Conservation (phyloP, 345 rosid genomes). For the Balakata baccata region DNA sequence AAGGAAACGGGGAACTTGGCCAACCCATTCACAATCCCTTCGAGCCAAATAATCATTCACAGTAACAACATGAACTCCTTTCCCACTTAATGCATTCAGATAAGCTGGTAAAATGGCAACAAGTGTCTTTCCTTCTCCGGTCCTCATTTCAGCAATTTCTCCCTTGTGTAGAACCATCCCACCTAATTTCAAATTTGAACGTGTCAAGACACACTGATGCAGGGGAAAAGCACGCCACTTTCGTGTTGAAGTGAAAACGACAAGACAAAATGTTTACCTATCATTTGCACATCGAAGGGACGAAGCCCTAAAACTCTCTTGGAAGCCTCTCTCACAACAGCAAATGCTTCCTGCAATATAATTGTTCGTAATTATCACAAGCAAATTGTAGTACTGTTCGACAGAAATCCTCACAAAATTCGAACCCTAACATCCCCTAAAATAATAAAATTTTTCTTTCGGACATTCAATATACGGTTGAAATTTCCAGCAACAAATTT, state of each 20-base stretch:
- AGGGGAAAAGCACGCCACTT: background rate
- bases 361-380: background rate
- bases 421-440: too few species aligned
- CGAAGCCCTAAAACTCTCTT: conserved; percentile 85
- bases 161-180: conserved; percentile 98
- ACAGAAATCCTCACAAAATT: too few species aligned
- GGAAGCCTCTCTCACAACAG: conserved; percentile 91
- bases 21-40: conserved; percentile 99
- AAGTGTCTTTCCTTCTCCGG: conserved; percentile 99
- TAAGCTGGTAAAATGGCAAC: conserved; percentile 95
- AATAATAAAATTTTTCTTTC: background rate
- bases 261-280: conserved; percentile 42
- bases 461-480: background rate
- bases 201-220: background rate
- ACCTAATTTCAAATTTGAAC: conserved; percentile 42
- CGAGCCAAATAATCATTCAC: conserved; percentile 95
- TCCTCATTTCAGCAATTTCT: conserved; percentile 96
- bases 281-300: conserved; percentile 88
- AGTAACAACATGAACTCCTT: conserved; percentile 96
- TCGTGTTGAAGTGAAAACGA: background rate
- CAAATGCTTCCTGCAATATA: conserved; percentile 78
- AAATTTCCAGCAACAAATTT: background rate
- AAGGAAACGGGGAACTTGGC: conserved; percentile 96
- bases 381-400: background rate
- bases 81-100: conserved; percentile 87